A percentile compares a stretch with the other conserved stretches of the same genome.
Conservation (phyloP, 768 basidiomycete species). For the Leccinum variicolor region DNA sequence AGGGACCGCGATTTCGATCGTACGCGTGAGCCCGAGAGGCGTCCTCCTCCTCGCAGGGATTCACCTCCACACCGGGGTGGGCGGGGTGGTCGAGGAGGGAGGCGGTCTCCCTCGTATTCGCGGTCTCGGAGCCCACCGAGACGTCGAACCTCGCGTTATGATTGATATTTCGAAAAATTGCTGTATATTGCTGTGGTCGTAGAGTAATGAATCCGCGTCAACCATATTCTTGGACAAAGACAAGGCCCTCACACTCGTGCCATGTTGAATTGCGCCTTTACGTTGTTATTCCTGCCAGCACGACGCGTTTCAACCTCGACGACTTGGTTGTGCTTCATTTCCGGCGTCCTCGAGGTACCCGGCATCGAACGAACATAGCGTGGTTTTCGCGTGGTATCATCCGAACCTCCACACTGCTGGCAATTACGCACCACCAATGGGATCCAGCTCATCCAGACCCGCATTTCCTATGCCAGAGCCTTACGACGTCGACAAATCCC, state of each 20-base stretch:
- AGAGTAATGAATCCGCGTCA: neutral
- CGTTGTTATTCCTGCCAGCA: neutral
- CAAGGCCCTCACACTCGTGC: neutral
- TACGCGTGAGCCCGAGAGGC: slow-evolving; percentile 43
- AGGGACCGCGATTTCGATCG: slow-evolving; percentile 37
- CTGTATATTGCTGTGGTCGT: slow-evolving; percentile 1
- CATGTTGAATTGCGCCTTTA: neutral
- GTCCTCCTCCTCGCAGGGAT: slow-evolving; percentile 43
- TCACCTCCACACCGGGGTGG: slow-evolving; percentile 48
- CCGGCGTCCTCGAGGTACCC: slow-evolving; percentile 8
- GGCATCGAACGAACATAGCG: slow-evolving; percentile 4
- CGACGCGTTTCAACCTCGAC: neutral
- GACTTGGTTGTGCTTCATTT: neutral
- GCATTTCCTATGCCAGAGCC: slow-evolving; percentile 18
- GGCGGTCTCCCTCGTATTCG: slow-evolving; percentile 36
- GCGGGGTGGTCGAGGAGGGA: slow-evolving; percentile 41
- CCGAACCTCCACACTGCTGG: neutral
- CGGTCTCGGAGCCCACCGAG: slow-evolving; percentile 43
- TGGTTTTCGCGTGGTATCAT: neutral
- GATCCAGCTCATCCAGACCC: slow-evolving; percentile 21
- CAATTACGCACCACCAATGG: slow-evolving; percentile 16
- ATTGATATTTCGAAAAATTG: slow-evolving; percentile 17
- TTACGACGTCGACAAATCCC: neutral
- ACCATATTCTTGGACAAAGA: too few relatives aligned
- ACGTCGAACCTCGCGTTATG: slow-evolving; percentile 33